Evolutionary conservation across 106 monocot genomes (phyloP).

Genomic region (Dendrobium nobile): DNA sequence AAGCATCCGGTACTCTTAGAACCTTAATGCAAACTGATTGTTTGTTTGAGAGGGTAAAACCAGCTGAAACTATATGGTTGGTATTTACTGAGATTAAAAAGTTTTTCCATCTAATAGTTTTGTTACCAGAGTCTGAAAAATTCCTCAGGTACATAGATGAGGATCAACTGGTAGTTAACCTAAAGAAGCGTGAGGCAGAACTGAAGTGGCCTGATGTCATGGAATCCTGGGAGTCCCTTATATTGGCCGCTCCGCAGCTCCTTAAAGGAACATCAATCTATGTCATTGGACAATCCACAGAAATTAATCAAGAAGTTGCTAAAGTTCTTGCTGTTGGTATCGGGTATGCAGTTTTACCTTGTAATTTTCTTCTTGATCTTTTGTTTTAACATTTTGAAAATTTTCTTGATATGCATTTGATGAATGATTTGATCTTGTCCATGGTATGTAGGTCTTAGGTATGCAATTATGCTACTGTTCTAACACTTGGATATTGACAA

Average conservation of each 20-base stretch:
- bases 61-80: slow-evolving; percentile 91
- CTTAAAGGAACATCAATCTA: slow-evolving; percentile 83
- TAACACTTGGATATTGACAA: background rate
- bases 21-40: slow-evolving; percentile 47
- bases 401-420: background rate
- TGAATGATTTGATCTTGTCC: background rate
- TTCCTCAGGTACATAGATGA: slow-evolving; percentile 80
- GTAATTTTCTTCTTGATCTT: background rate
- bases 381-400: background rate
- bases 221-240: slow-evolving; percentile 86
- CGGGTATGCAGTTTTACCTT: slow-evolving; percentile 41
- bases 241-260: slow-evolving; percentile 47
- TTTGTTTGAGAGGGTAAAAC: slow-evolving; percentile 73
- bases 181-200: slow-evolving; percentile 63
- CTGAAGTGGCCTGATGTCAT: slow-evolving; percentile 87
- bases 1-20: slow-evolving; percentile 36
- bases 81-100: slow-evolving; percentile 6
- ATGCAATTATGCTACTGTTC: background rate
- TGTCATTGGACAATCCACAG: slow-evolving; percentile 78
- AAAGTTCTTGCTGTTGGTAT: slow-evolving; percentile 66
- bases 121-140: background rate
- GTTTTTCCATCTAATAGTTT: background rate
- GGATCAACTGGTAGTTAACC: slow-evolving; percentile 69
- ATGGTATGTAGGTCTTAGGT: background rate
- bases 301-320: slow-evolving; percentile 73